phyloP scores from a whole-genome alignment of 352 stramenopile species.

The Globisporangium solare region DNA sequence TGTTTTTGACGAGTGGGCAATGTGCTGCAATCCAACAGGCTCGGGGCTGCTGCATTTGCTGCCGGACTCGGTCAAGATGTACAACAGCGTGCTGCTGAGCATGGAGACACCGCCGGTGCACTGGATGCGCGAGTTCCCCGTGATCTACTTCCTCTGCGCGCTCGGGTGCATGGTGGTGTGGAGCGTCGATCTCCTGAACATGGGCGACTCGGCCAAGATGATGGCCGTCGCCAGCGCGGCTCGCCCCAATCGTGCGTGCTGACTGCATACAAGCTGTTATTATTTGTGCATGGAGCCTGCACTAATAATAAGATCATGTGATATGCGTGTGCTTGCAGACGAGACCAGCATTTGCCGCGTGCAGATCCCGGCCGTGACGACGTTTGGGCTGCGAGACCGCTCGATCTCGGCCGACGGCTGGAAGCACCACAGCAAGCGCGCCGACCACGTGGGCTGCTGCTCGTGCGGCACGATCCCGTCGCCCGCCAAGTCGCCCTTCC shows the following conservation, averaged over 20 bases:
- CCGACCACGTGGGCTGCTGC: constrained; percentile 22
- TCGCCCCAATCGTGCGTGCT: constrained; percentile 41
- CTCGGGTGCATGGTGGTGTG: constrained; percentile 56
- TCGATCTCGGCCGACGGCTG: not conserved
- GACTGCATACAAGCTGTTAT: constrained; percentile 1
- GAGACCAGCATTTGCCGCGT: constrained; percentile 60
- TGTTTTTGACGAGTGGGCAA: too few species aligned
- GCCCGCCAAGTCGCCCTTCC: constrained; percentile 27
- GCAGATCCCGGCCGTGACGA: constrained; percentile 50
- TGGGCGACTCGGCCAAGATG: constrained; percentile 62
- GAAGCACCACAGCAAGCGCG: constrained; percentile 23
- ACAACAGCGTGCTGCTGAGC: constrained; percentile 33
- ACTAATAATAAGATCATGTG: too few species aligned
- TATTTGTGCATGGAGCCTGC: too few species aligned
- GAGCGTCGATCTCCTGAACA: constrained; percentile 54
- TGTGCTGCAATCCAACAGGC: constrained; percentile 8
- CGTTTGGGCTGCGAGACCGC: constrained; percentile 35
- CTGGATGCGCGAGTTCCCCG: constrained; percentile 46
- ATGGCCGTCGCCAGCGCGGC: constrained; percentile 59
- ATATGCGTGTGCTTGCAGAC: constrained; percentile 20
- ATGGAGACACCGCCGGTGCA: constrained; percentile 18
- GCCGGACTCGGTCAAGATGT: constrained; percentile 50
- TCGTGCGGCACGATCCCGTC: constrained; percentile 24
- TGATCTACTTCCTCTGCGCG: constrained; percentile 49
- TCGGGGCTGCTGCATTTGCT: constrained; percentile 59